These are phyloP conservation scores for Psilocybe cyanescens DNA, from an alignment of 768 basidiomycete species.

Conservation along the genomic window DNA sequence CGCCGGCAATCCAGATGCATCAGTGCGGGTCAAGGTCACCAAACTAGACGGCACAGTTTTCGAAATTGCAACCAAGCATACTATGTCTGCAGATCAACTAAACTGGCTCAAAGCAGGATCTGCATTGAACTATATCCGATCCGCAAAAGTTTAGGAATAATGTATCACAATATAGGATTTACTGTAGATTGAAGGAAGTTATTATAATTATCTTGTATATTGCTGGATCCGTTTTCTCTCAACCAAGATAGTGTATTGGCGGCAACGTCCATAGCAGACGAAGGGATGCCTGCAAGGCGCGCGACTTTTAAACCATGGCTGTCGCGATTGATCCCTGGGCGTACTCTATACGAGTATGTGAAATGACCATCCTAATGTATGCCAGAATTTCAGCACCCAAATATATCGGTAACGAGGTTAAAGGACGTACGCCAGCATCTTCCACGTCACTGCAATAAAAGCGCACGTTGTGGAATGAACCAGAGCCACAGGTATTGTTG, in stretches of 20 bases:
- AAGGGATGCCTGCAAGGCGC: conserved; percentile 82
- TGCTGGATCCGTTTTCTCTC: conserved; percentile 22
- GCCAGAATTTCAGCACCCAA: not conserved
- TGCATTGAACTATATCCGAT: conserved; percentile 88
- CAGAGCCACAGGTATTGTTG: conserved; percentile 43
- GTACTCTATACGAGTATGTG: conserved; percentile 80
- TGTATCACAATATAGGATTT: conserved; percentile 1
- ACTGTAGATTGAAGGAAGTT: conserved; percentile 18
- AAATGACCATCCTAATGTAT: conserved; percentile 69
- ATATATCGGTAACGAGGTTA: not conserved
- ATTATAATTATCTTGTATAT: conserved; percentile 14
- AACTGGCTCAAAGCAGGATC: conserved; percentile 90
- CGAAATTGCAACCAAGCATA: conserved; percentile 79
- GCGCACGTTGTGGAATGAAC: conserved; percentile 61
- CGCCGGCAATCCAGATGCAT: conserved; percentile 46
- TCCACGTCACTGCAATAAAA: conserved; percentile 93
- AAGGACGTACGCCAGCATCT: conserved; percentile 67
- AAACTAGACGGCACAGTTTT: conserved; percentile 64
- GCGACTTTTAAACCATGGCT: conserved; percentile 94
- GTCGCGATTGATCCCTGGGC: conserved; percentile 84
- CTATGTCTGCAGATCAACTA: conserved; percentile 88
- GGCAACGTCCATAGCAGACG: conserved; percentile 62
- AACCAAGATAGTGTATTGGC: conserved; percentile 49
- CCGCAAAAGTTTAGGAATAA: conserved; percentile 39
- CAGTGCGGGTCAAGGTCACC: conserved; percentile 66